These are phyloP conservation scores for Hypomyces perniciosus DNA, from an alignment of 2,329 filamentous ascomycete species.

Conservation along the genomic window DNA sequence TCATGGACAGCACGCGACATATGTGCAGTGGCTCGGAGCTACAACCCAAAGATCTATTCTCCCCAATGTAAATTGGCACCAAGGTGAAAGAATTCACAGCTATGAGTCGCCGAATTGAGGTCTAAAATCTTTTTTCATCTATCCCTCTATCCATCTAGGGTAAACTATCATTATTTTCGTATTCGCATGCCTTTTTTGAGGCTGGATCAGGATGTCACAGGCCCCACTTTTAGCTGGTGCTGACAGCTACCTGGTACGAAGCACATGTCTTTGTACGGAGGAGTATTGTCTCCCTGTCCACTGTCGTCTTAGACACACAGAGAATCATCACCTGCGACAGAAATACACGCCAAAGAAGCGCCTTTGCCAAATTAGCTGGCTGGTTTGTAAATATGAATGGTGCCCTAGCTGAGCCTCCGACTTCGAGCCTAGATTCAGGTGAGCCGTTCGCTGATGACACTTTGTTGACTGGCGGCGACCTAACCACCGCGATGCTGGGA, in stretches of 20 bases:
- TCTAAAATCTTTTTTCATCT: no score
- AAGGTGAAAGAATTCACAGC: no score
- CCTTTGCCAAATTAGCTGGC: background rate
- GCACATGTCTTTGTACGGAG: no score
- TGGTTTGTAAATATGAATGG: conserved; percentile 33
- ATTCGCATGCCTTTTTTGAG: no score
- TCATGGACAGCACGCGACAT: no score
- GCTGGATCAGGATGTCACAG: no score
- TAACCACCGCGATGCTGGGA: conserved; percentile 4
- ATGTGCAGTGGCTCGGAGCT: no score
- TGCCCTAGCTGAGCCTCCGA: conserved; percentile 28
- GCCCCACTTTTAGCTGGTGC: background rate
- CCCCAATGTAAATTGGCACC: no score
- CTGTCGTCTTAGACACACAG: background rate
- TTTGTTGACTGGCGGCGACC: conserved; percentile 17
- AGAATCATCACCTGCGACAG: background rate
- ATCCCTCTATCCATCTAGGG: background rate
- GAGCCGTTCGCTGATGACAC: conserved; percentile 14
- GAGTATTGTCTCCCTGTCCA: background rate
- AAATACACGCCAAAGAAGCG: background rate
- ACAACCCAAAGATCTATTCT: no score
- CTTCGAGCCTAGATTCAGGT: conserved; percentile 42
- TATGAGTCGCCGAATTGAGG: no score
- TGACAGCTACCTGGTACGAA: no score
- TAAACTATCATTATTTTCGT: background rate